These are phyloP conservation scores for Theobroma cacao DNA, from an alignment of 345 rosid species.

Conservation along the genomic window DNA sequence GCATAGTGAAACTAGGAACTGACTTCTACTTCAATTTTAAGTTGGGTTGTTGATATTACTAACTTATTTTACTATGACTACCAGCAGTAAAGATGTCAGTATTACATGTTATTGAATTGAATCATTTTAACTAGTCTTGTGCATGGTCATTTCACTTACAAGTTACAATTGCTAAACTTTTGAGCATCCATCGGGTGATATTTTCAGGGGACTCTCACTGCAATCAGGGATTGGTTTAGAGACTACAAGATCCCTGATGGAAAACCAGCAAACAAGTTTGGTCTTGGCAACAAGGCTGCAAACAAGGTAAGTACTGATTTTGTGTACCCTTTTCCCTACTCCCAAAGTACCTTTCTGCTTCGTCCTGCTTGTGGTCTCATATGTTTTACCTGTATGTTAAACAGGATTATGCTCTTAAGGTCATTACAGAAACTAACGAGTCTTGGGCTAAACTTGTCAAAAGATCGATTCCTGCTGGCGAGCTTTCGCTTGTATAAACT, in stretches of 20 bases:
- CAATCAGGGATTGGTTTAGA: slow-evolving; percentile 93
- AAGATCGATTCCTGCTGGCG: slow-evolving; percentile 62
- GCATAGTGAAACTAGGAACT: background rate
- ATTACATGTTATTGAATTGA: background rate
- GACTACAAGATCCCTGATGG: slow-evolving; percentile 98
- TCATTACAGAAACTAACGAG: slow-evolving; percentile 73
- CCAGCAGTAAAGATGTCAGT: background rate
- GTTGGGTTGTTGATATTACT: background rate
- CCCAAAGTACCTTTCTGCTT: background rate
- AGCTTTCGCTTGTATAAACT: slow-evolving; percentile 50
- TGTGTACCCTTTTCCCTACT: background rate
- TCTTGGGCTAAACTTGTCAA: slow-evolving; percentile 86
- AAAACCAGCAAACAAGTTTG: slow-evolving; percentile 96
- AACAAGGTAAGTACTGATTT: slow-evolving; percentile 52
- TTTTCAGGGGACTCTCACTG: slow-evolving; percentile 80
- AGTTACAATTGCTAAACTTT: background rate
- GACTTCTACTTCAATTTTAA: background rate
- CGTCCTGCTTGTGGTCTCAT: background rate
- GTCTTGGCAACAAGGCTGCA: slow-evolving; percentile 88
- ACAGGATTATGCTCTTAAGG: slow-evolving; percentile 84
- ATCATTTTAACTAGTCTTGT: background rate
- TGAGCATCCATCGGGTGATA: background rate
- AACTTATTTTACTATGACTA: background rate
- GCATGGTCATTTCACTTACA: background rate
- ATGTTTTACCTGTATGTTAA: background rate